Conservation (phyloP, 208 protist genomes). For the Crithidia bombi region DNA sequence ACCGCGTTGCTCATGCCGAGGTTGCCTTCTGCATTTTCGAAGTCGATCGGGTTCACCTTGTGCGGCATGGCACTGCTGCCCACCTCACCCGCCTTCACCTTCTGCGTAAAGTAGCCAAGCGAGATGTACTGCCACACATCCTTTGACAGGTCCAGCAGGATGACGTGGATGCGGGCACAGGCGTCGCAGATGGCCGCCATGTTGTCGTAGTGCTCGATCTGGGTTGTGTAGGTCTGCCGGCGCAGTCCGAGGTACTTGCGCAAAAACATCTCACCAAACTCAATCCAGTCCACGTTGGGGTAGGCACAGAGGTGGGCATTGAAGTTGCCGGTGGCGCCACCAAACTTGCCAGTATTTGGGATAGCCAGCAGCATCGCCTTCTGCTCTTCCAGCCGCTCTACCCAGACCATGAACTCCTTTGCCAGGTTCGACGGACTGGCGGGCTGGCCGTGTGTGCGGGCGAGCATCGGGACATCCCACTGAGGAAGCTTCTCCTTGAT, state of each 20-base stretch:
- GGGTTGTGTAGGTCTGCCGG: conserved; percentile 92
- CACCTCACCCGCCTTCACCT: conserved; percentile 91
- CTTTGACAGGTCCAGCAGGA: conserved; percentile 92
- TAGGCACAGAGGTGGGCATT: conserved; percentile 94
- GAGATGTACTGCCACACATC: conserved; percentile 97
- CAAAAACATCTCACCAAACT: conserved; percentile 88
- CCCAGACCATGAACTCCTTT: conserved; percentile 93
- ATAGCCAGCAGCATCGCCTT: conserved; percentile 55
- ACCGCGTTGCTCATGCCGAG: conserved; percentile 94
- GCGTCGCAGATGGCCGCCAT: conserved; percentile 92
- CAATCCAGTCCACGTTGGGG: conserved; percentile 83
- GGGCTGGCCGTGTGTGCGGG: conserved; percentile 94
- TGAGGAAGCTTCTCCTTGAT: conserved; percentile 66
- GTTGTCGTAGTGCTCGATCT: conserved; percentile 96
- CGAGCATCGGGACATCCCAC: conserved; percentile 92
- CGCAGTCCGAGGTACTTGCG: conserved; percentile 74
- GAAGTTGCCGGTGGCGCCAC: conserved; percentile 94
- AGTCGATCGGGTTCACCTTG: conserved; percentile 98
- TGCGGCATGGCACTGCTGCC: conserved; percentile 97
- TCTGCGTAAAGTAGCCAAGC: conserved; percentile 95
- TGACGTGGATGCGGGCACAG: conserved; percentile 90
- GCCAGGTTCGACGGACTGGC: conserved; percentile 94
- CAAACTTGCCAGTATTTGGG: conserved; percentile 90
- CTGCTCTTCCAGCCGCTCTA: conserved; percentile 91
- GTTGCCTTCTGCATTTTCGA: conserved; percentile 98